phyloP scores from a whole-genome alignment of 345 rosid species.

The Eucalyptus camaldulensis region DNA sequence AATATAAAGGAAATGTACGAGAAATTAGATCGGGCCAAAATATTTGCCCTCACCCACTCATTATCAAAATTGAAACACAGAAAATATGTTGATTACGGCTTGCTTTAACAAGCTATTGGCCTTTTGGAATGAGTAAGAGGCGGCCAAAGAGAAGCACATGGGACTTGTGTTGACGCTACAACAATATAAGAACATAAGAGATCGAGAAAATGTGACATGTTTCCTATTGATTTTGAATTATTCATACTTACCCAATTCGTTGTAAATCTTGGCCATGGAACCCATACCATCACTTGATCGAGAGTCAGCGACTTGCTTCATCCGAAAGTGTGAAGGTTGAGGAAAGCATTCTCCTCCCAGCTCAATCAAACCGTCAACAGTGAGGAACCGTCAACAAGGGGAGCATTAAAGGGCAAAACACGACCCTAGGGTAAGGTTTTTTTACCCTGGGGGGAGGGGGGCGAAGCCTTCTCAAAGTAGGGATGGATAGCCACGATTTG shows the following conservation, averaged over 20 bases:
- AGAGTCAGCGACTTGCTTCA: background rate
- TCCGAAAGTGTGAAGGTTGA: background rate
- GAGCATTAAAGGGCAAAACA: background rate
- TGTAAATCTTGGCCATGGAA: background rate
- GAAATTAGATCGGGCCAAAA: background rate
- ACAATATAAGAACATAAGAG: background rate
- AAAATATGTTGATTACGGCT: rapidly evolving
- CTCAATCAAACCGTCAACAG: rapidly evolving
- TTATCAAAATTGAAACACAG: background rate
- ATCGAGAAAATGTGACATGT: background rate
- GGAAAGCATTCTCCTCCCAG: background rate
- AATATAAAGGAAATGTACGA: background rate
- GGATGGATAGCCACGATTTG: rapidly evolving
- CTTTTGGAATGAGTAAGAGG: background rate
- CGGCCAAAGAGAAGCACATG: background rate
- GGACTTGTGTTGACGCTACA: background rate
- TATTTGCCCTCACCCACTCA: background rate
- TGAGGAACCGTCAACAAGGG: background rate
- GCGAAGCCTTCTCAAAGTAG: background rate
- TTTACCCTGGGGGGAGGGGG: rapidly evolving
- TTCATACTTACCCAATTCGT: background rate
- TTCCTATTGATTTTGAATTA: background rate
- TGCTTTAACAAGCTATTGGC: background rate
- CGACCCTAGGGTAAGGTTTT: background rate
- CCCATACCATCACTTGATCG: background rate